Evolutionary conservation across 2,329 filamentous ascomycete genomes (phyloP).

Genomic region (Eutypa lata): DNA sequence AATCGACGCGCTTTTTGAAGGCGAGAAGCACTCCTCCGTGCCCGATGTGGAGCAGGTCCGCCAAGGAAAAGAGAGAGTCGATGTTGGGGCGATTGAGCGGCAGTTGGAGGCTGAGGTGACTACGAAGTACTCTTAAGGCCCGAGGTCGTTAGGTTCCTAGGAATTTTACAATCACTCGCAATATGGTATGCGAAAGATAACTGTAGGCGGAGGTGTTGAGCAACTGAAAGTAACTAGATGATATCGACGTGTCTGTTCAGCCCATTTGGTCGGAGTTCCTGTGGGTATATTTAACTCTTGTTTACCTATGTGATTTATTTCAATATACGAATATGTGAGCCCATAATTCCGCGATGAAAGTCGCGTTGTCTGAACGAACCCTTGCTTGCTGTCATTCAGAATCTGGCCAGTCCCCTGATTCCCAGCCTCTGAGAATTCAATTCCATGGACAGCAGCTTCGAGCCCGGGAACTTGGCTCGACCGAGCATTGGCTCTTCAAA

Average conservation of each 20-base stretch:
- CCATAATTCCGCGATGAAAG: neutral
- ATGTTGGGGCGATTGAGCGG: constrained; percentile 18
- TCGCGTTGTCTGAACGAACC: too few relatives aligned
- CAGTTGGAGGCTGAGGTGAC: constrained; percentile 6
- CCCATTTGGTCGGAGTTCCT: neutral
- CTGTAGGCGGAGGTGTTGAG: neutral
- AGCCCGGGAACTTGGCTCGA: neutral
- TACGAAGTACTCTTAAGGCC: neutral
- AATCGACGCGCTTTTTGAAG: constrained; percentile 34
- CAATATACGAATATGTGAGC: neutral
- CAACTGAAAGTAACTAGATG: neutral
- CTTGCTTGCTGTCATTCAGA: neutral
- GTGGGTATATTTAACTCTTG: neutral
- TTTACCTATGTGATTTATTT: neutral
- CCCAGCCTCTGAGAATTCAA: neutral
- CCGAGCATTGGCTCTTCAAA: neutral
- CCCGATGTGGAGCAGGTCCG: constrained; percentile 24
- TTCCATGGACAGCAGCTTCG: neutral
- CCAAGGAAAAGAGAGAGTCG: constrained; percentile 17
- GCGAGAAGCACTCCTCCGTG: constrained; percentile 28
- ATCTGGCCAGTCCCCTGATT: neutral
- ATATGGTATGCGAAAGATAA: neutral
- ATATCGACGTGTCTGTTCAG: neutral
- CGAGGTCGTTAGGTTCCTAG: neutral
- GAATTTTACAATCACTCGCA: too few relatives aligned